These are phyloP conservation scores for Wickerhamiella galacta DNA, from an alignment of 805 yeast genomes.

Conservation along the genomic window DNA sequence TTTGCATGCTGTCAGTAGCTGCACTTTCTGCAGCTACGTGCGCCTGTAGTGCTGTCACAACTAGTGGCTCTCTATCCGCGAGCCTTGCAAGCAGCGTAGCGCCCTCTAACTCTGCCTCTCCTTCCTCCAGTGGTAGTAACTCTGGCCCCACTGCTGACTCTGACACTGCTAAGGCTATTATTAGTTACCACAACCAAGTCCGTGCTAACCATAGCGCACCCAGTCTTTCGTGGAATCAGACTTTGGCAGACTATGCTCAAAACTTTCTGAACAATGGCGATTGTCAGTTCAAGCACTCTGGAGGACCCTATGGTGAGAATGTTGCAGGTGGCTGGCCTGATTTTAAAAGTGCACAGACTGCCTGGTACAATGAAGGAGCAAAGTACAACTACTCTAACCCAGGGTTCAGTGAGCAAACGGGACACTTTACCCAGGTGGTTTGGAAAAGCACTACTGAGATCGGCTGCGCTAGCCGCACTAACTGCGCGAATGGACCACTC, in stretches of 20 bases:
- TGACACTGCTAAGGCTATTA: too few species aligned
- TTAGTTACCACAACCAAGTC: slow-evolving; percentile 40
- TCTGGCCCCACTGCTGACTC: slow-evolving; percentile 1
- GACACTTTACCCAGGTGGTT: slow-evolving; percentile 59
- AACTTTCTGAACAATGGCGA: slow-evolving; percentile 26
- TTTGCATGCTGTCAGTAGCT: too few species aligned
- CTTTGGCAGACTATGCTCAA: slow-evolving; percentile 35
- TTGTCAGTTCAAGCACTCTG: slow-evolving; percentile 42
- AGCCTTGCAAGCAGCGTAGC: too few species aligned
- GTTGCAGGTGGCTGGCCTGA: slow-evolving; percentile 54
- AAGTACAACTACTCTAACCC: slow-evolving; percentile 33
- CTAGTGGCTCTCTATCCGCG: too few species aligned
- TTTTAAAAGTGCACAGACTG: slow-evolving; percentile 35
- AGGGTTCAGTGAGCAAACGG: slow-evolving; percentile 29
- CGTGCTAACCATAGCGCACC: slow-evolving; percentile 35
- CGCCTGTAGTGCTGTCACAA: too few species aligned
- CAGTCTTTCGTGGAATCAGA: slow-evolving; percentile 34
- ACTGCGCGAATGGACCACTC: slow-evolving; percentile 30
- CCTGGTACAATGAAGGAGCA: slow-evolving; percentile 50
- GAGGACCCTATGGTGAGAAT: slow-evolving; percentile 52
- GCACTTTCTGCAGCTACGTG: too few species aligned
- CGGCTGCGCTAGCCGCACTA: slow-evolving; percentile 45
- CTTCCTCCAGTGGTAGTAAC: neutral
- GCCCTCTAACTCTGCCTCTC: slow-evolving; percentile 1
- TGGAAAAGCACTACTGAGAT: slow-evolving; percentile 41